Conservation (phyloP, 2,329 filamentous ascomycete species). For the Fusarium sp. region DNA sequence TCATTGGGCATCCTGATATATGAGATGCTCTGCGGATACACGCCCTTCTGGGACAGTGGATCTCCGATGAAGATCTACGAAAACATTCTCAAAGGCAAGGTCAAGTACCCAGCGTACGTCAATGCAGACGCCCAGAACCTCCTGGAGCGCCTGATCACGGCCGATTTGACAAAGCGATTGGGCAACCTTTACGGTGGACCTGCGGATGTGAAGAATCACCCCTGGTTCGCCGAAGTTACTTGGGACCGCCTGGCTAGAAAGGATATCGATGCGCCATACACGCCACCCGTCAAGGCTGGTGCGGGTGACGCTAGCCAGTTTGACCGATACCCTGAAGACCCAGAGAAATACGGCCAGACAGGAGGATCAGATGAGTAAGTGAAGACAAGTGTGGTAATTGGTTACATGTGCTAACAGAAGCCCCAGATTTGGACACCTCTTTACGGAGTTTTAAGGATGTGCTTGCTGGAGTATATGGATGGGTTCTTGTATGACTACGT, state of each 20-base stretch:
- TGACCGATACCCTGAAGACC: constrained; percentile 97
- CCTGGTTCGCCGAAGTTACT: constrained; percentile 97
- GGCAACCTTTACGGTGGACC: constrained; percentile 94
- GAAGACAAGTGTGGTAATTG: neutral
- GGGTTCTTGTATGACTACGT: constrained; percentile 34
- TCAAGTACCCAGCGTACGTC: constrained; percentile 97
- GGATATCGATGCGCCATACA: constrained; percentile 98
- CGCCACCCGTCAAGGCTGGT: constrained; percentile 93
- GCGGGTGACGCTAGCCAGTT: constrained; percentile 97
- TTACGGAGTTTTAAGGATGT: constrained; percentile 75
- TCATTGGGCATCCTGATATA: constrained; percentile 98
- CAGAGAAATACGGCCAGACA: constrained; percentile 85
- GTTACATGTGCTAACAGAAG: constrained; percentile 25
- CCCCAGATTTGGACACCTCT: constrained; percentile 77
- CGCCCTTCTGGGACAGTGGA: constrained; percentile 98
- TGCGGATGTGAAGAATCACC: constrained; percentile 92
- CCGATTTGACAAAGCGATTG: constrained; percentile 92
- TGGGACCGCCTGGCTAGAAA: constrained; percentile 96
- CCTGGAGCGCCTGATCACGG: constrained; percentile 91
- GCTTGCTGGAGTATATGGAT: constrained; percentile 24
- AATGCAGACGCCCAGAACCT: constrained; percentile 94
- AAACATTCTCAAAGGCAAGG: constrained; percentile 94
- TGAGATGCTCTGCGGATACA: constrained; percentile 99
- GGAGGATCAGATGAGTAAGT: constrained; percentile 85
- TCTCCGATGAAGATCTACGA: constrained; percentile 99